Percentiles rank a stretch among this genome's conserved stretches.
Conservation (phyloP, 495 filamentous ascomycete genomes). For the Tuber indicum region DNA sequence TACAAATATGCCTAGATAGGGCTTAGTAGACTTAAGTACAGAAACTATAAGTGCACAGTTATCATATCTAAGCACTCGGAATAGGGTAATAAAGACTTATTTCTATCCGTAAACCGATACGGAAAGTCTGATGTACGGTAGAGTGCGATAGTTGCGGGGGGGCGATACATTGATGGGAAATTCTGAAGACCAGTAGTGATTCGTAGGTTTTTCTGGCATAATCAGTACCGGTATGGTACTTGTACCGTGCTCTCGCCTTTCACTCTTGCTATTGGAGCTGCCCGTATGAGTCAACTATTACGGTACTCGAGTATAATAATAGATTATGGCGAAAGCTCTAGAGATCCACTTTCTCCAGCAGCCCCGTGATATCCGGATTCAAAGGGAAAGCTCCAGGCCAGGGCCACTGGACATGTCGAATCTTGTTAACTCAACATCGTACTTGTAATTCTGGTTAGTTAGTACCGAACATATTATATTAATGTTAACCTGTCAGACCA, state of each 20-base stretch:
- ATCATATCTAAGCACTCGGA: not conserved
- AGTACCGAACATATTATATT: too few species aligned
- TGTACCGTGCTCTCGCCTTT: not conserved
- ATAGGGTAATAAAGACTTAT: not conserved
- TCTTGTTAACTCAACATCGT: too few species aligned
- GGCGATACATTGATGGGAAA: not conserved
- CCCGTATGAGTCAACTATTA: not conserved
- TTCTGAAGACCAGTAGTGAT: not conserved
- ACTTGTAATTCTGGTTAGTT: too few species aligned
- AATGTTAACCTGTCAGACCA: not conserved
- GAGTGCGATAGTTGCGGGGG: not conserved
- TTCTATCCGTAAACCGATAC: not conserved
- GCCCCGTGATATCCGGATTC: not conserved
- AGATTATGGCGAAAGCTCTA: not conserved
- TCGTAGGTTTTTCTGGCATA: not conserved
- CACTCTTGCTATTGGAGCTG: not conserved
- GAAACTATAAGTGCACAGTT: not conserved
- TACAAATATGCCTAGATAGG: not conserved
- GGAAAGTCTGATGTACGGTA: not conserved
- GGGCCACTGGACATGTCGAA: too few species aligned
- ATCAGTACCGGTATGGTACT: not conserved
- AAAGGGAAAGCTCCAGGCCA: not conserved
- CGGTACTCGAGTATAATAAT: too few species aligned
- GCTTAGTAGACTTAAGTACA: not conserved
- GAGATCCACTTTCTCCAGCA: not conserved